Percentiles rank a stretch among this genome's conserved stretches.
Conservation (phyloP, 306 rosid species). For the Trifolium repens region DNA sequence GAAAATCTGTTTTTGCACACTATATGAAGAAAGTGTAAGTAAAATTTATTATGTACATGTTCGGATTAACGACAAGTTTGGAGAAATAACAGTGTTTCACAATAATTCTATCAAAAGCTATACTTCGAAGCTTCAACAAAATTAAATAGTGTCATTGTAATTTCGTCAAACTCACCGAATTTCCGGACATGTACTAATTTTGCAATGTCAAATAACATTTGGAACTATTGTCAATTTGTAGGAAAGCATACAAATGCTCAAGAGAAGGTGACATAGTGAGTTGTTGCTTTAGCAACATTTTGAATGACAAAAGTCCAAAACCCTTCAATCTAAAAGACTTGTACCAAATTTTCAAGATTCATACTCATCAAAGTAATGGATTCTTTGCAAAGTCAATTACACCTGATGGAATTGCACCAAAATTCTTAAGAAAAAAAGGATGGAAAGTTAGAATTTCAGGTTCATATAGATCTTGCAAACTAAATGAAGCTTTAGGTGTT, state of each 20-base stretch:
- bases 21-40: too few relatives aligned
- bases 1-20: background rate
- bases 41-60: background rate
- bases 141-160: background rate
- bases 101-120: background rate
- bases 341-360: constrained; percentile 77
- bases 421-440: constrained; percentile 70
- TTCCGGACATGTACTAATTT: background rate
- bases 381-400: constrained; percentile 73
- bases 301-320: constrained; percentile 71
- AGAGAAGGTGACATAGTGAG: constrained; percentile 68
- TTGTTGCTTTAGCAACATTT: constrained; percentile 65
- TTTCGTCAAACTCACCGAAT: background rate
- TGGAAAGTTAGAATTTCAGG: constrained; percentile 70
- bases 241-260: constrained; percentile 77
- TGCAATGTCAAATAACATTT: background rate
- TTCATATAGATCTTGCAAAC: constrained; percentile 43
- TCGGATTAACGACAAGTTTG: background rate
- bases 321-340: constrained; percentile 63
- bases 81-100: too few relatives aligned
- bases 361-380: constrained; percentile 66
- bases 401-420: constrained; percentile 80
- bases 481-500: constrained; percentile 69
- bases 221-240: constrained; percentile 42
- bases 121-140: background rate